Evolutionary conservation across 768 basidiomycete species (phyloP).

Genomic region (Crepidotus variabilis): DNA sequence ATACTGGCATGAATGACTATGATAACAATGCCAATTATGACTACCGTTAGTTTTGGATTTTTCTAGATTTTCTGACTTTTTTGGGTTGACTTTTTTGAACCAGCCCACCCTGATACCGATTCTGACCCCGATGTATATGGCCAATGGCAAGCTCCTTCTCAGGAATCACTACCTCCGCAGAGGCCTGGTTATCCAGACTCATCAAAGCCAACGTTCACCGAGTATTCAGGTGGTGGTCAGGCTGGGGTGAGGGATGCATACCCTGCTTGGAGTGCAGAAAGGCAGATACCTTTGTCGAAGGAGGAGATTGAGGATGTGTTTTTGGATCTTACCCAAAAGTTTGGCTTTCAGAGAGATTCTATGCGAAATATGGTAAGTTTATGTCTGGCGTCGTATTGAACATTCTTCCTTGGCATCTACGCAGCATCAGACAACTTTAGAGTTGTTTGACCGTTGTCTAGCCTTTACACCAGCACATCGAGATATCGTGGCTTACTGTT

Average conservation of each 20-base stretch:
- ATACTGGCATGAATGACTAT: slow-evolving; percentile 62
- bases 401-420: background rate
- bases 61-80: slow-evolving; percentile 9
- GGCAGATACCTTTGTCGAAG: slow-evolving; percentile 94
- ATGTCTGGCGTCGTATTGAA: slow-evolving; percentile 4
- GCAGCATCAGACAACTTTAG: background rate
- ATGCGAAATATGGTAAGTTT: slow-evolving; percentile 87
- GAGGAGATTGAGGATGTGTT: slow-evolving; percentile 99
- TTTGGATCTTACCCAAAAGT: slow-evolving; percentile 96
- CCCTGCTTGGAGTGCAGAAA: slow-evolving; percentile 90
- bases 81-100: slow-evolving; percentile 11
- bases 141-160: slow-evolving; percentile 66
- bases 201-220: slow-evolving; percentile 70
- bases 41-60: slow-evolving; percentile 44
- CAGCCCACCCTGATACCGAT: slow-evolving; percentile 80
- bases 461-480: background rate
- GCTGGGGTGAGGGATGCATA: slow-evolving; percentile 76
- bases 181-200: slow-evolving; percentile 60
- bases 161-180: slow-evolving; percentile 59
- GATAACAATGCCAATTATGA: slow-evolving; percentile 64
- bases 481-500: too few species aligned
- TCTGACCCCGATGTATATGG: slow-evolving; percentile 76
- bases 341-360: slow-evolving; percentile 94
- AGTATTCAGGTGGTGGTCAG: slow-evolving; percentile 42
- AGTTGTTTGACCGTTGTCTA: background rate